phyloP scores from a whole-genome alignment of 2,329 filamentous ascomycete species.

The Lachnellula arida region DNA sequence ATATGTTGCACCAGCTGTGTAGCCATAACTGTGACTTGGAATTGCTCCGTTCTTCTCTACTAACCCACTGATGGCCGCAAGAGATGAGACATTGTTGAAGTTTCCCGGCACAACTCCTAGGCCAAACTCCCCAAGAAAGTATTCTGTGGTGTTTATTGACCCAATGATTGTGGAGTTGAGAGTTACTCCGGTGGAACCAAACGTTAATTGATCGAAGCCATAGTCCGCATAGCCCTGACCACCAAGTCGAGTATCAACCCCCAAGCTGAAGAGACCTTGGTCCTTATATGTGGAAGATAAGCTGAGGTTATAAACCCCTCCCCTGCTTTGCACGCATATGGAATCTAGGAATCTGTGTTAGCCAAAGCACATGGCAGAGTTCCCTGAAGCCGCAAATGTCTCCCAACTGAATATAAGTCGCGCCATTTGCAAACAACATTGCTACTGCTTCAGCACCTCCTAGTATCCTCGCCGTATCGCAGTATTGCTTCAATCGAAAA shows the following conservation, averaged over 20 bases:
- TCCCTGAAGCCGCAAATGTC: neutral
- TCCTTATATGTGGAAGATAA: constrained; percentile 51
- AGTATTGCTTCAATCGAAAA: neutral
- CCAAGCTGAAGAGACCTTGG: constrained; percentile 40
- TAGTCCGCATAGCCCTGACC: constrained; percentile 59
- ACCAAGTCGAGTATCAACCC: constrained; percentile 53
- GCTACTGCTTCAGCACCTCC: neutral
- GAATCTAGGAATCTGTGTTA: constrained; percentile 34
- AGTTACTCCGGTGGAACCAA: constrained; percentile 31
- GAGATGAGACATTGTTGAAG: constrained; percentile 45
- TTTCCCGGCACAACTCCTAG: constrained; percentile 51
- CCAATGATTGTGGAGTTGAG: constrained; percentile 35
- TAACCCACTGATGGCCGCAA: constrained; percentile 51
- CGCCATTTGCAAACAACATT: neutral
- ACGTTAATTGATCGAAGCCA: constrained; percentile 44
- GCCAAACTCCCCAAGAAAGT: constrained; percentile 52
- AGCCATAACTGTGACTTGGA: constrained; percentile 70
- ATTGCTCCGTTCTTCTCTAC: constrained; percentile 56
- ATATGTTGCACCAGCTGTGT: constrained; percentile 71
- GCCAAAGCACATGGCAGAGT: neutral
- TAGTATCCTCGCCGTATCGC: too few species aligned
- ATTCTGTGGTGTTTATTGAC: constrained; percentile 52
- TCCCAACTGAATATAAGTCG: too few species aligned
- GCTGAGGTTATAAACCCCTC: constrained; percentile 51
- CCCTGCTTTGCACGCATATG: constrained; percentile 52